phyloP scores from a whole-genome alignment of 176 grass and related monocot genomes.

The Bromus sterilis region DNA sequence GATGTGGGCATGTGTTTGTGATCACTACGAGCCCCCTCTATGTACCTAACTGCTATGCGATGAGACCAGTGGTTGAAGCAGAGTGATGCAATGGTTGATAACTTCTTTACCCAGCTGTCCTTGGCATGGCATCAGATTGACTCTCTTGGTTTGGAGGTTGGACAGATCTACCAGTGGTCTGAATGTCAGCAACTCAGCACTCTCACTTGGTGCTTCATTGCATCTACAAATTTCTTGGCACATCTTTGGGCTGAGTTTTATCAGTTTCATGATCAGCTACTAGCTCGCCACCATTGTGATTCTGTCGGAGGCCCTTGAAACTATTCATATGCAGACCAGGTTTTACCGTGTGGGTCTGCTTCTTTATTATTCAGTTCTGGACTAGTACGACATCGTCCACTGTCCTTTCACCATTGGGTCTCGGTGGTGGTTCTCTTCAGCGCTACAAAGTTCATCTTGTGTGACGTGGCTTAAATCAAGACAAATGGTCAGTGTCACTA shows the following conservation, averaged over 20 bases:
- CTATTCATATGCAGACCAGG: neutral
- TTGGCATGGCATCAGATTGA: neutral
- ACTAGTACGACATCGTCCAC: neutral
- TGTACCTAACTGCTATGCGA: neutral
- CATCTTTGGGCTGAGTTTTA: neutral
- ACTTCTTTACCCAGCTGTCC: neutral
- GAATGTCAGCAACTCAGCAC: neutral
- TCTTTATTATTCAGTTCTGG: neutral
- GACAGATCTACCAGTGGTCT: neutral
- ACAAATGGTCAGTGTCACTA: neutral
- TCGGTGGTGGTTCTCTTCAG: neutral
- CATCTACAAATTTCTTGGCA: neutral
- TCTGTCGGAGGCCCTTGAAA: neutral
- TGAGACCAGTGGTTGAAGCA: neutral
- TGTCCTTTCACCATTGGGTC: neutral
- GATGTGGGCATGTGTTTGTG: neutral
- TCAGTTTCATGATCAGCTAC: neutral
- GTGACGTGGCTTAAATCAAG: neutral
- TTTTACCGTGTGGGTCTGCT: neutral
- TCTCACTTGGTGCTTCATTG: neutral
- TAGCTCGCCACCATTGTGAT: neutral
- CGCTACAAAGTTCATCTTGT: neutral
- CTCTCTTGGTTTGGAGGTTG: neutral
- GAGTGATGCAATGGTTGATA: neutral
- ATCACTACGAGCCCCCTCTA: neutral